Evolutionary conservation across 2,329 filamentous ascomycete species (phyloP).

Genomic region (Colletotrichum sp.): DNA sequence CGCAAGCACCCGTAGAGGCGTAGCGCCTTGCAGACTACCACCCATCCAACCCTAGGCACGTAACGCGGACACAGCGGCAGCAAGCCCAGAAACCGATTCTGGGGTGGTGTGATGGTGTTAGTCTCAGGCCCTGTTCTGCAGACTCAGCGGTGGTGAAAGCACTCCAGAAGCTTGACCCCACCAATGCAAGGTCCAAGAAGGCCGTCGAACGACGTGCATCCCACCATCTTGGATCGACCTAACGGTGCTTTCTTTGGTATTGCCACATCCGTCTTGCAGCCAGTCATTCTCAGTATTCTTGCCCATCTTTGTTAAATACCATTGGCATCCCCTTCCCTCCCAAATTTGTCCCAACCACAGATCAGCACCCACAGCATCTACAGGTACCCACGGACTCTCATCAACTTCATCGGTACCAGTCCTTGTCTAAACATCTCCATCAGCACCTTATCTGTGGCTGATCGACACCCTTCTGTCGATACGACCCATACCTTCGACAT

Average conservation of each 20-base stretch:
- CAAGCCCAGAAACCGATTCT: not conserved
- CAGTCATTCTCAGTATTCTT: not conserved
- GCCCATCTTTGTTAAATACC: constrained; percentile 5
- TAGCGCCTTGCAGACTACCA: not conserved
- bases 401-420: not conserved
- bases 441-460: not conserved
- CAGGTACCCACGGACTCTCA: not conserved
- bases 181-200: constrained; percentile 2
- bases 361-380: not conserved
- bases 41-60: not conserved
- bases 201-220: not conserved
- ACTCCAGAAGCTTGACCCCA: not conserved
- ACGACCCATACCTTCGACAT: not conserved
- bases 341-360: not conserved
- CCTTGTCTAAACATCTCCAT: not conserved
- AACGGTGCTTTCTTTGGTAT: constrained; percentile 15
- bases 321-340: not conserved
- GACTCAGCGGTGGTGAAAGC: not conserved
- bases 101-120: not conserved
- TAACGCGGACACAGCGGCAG: not conserved
- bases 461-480: not conserved
- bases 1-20: not conserved
- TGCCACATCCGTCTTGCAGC: constrained; percentile 1
- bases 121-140: not conserved
- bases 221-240: not conserved